These are phyloP conservation scores for Pichia insulana DNA, from an alignment of 805 yeast species.

Conservation along the genomic window DNA sequence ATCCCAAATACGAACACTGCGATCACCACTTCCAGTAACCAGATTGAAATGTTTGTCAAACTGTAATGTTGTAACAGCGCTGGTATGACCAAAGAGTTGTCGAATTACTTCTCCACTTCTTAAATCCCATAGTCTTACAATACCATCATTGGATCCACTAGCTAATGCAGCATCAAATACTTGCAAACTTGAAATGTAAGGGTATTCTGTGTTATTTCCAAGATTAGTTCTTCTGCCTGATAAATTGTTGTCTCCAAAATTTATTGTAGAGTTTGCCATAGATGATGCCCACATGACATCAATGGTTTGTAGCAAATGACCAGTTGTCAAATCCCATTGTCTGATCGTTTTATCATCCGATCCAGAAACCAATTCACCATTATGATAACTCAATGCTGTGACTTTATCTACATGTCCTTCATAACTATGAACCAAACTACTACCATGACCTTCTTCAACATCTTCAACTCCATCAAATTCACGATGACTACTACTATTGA, in stretches of 20 bases:
- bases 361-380: slow-evolving; percentile 52
- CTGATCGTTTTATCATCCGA: slow-evolving; percentile 65
- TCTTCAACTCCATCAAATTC: neutral
- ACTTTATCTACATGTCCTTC: slow-evolving; percentile 62
- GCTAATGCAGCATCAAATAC: slow-evolving; percentile 71
- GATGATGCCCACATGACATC: slow-evolving; percentile 57
- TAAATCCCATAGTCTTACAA: slow-evolving; percentile 69
- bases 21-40: slow-evolving; percentile 55
- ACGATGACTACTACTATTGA: slow-evolving; percentile 1
- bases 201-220: slow-evolving; percentile 17
- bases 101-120: slow-evolving; percentile 60
- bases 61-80: slow-evolving; percentile 57
- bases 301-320: slow-evolving; percentile 60
- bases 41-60: slow-evolving; percentile 54
- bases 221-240: slow-evolving; percentile 11
- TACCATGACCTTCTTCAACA: slow-evolving; percentile 7
- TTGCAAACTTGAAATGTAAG: slow-evolving; percentile 59
- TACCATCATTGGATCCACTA: slow-evolving; percentile 69
- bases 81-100: slow-evolving; percentile 58
- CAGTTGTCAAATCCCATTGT: slow-evolving; percentile 65
- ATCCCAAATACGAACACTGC: slow-evolving; percentile 66
- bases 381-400: slow-evolving; percentile 50
- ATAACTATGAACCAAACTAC: slow-evolving; percentile 39
- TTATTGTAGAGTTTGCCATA: slow-evolving; percentile 18
- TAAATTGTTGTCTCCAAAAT: slow-evolving; percentile 8